These are phyloP conservation scores for Eragrostis tef DNA, from an alignment of 202 grass and related monocot genomes.

Conservation along the genomic window DNA sequence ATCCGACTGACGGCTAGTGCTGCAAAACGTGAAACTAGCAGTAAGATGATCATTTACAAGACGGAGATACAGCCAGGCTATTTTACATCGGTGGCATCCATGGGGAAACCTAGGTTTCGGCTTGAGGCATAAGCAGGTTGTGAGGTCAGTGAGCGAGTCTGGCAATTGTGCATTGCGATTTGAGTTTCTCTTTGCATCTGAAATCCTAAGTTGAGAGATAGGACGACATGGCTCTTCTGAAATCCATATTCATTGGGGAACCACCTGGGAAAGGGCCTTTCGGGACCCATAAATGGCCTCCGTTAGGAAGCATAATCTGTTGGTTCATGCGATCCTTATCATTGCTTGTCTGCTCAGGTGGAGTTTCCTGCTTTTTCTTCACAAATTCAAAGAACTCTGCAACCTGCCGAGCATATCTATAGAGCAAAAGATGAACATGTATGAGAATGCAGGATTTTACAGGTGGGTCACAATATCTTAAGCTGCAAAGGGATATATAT, in stretches of 20 bases:
- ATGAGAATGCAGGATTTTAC: neutral
- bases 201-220: constrained; percentile 54
- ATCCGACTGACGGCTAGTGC: neutral
- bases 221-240: constrained; percentile 80
- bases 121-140: constrained; percentile 35
- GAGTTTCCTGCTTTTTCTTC: constrained; percentile 87
- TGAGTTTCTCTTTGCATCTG: constrained; percentile 2
- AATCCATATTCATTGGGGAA: constrained; percentile 59
- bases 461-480: neutral
- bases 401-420: constrained; percentile 88
- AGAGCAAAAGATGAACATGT: neutral
- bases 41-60: constrained; percentile 52
- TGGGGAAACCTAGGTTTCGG: constrained; percentile 33
- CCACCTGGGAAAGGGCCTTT: constrained; percentile 43
- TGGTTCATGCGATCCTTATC: constrained; percentile 44
- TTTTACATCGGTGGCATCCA: constrained; percentile 49
- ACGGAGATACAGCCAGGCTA: constrained; percentile 19
- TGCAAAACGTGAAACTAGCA: constrained; percentile 31
- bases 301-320: constrained; percentile 63
- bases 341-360: constrained; percentile 43
- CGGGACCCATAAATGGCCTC: constrained; percentile 64
- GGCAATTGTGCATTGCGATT: neutral
- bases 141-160: constrained; percentile 42
- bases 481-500: neutral
- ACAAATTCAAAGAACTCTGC: constrained; percentile 95